These are phyloP conservation scores for Apiospora pterosperma DNA, from an alignment of 2,329 filamentous ascomycete species.

Conservation along the genomic window DNA sequence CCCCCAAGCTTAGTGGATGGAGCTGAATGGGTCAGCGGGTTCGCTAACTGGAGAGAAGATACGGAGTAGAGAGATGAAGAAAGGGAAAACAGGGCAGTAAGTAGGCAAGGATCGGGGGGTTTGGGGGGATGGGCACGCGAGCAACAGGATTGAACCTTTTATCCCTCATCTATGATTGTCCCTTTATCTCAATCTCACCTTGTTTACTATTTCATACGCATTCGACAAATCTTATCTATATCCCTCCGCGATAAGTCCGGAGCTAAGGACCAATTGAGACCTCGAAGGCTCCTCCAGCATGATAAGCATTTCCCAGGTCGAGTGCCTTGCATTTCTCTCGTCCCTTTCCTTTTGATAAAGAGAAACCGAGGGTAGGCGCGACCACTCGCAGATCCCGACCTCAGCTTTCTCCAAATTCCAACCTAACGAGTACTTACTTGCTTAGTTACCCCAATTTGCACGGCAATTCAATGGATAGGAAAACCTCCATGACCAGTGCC, in stretches of 20 bases:
- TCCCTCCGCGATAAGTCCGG: neutral
- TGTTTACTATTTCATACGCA: neutral
- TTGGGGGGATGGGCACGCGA: neutral
- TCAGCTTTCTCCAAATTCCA: neutral
- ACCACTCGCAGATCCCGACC: neutral
- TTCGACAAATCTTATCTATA: neutral
- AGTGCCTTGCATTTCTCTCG: neutral
- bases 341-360: neutral
- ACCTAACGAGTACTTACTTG: too few species aligned
- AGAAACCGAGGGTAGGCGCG: neutral
- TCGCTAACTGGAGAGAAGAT: neutral
- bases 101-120: neutral
- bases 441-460: neutral
- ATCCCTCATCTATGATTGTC: neutral
- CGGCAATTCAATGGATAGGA: neutral
- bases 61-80: neutral
- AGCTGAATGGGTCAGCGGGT: neutral
- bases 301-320: neutral
- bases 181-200: neutral
- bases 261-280: neutral
- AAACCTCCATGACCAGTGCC: constrained; percentile 1
- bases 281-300: neutral
- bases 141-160: neutral
- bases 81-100: neutral
- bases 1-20: neutral